These are phyloP conservation scores for Aspergillus hiratsukae DNA, from an alignment of 2,329 filamentous ascomycete genomes.

Conservation along the genomic window DNA sequence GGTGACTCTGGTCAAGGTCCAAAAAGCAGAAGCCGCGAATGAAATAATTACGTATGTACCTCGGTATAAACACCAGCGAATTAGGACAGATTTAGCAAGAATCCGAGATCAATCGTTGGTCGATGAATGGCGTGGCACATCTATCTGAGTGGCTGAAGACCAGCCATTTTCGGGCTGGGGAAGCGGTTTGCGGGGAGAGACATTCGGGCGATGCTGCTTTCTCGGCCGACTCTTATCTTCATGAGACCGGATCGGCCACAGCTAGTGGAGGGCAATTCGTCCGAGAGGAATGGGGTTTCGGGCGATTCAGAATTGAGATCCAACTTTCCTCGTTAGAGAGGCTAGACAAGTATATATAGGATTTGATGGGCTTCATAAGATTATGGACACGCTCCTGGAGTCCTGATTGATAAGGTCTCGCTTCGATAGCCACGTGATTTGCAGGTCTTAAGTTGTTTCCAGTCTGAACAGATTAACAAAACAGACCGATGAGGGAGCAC, in stretches of 20 bases:
- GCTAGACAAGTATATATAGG: too few relatives aligned
- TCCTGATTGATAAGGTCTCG: not conserved
- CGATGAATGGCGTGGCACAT: not conserved
- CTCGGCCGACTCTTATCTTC: not conserved
- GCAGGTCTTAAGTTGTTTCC: not conserved
- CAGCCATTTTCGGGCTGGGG: not conserved
- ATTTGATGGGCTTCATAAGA: not conserved
- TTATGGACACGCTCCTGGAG: not conserved
- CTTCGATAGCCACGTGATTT: not conserved
- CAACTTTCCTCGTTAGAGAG: too few relatives aligned
- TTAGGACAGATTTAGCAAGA: slow-evolving; percentile 5
- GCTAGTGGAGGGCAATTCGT: not conserved
- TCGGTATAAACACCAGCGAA: slow-evolving; percentile 22
- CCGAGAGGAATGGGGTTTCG: not conserved
- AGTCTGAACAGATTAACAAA: not conserved
- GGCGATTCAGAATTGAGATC: too few relatives aligned
- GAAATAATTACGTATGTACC: slow-evolving; percentile 1
- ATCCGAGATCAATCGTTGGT: slow-evolving; percentile 8
- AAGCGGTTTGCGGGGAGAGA: not conserved
- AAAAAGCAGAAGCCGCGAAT: not conserved
- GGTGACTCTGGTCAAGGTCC: not conserved
- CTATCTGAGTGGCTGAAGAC: not conserved
- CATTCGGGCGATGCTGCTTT: not conserved
- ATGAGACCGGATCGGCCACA: not conserved
- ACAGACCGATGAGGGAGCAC: not conserved